A percentile compares a stretch with the other conserved stretches of the same genome.
phyloP scores from a whole-genome alignment of 495 filamentous ascomycete genomes.

The Letharia lupina region DNA sequence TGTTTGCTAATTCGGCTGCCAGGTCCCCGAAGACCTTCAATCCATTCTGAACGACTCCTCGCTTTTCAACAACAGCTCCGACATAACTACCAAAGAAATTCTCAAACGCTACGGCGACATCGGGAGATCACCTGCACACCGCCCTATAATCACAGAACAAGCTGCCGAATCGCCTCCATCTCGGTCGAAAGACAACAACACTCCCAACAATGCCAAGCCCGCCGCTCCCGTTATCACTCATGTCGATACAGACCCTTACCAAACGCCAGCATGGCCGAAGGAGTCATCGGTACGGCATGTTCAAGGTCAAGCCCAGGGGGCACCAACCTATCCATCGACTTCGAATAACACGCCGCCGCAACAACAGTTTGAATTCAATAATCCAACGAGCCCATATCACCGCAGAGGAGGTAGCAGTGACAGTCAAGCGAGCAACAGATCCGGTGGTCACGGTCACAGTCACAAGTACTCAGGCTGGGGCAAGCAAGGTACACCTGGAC shows the following conservation, averaged over 20 bases:
- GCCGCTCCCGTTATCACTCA: constrained; percentile 47
- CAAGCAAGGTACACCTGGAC: constrained; percentile 22
- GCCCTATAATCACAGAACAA: constrained; percentile 49
- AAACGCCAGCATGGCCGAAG: constrained; percentile 64
- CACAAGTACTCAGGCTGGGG: constrained; percentile 27
- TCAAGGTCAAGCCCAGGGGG: constrained; percentile 44
- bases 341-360: constrained; percentile 24
- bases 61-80: constrained; percentile 69
- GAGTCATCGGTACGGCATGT: constrained; percentile 75
- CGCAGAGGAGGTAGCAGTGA: constrained; percentile 27
- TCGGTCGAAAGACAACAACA: constrained; percentile 39
- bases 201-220: constrained; percentile 34
- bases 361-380: constrained; percentile 23
- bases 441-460: constrained; percentile 21
- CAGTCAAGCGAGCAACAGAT: constrained; percentile 25
- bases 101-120: constrained; percentile 81
- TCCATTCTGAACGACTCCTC: constrained; percentile 73
- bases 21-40: constrained; percentile 91
- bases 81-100: constrained; percentile 95
- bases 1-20: constrained; percentile 26
- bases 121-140: constrained; percentile 48
- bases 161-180: constrained; percentile 40
- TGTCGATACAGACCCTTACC: constrained; percentile 68
- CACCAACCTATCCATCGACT: constrained; percentile 34
- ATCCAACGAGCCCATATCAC: constrained; percentile 26